phyloP scores from a whole-genome alignment of 768 basidiomycete species.

The Tephrocybe sp. region DNA sequence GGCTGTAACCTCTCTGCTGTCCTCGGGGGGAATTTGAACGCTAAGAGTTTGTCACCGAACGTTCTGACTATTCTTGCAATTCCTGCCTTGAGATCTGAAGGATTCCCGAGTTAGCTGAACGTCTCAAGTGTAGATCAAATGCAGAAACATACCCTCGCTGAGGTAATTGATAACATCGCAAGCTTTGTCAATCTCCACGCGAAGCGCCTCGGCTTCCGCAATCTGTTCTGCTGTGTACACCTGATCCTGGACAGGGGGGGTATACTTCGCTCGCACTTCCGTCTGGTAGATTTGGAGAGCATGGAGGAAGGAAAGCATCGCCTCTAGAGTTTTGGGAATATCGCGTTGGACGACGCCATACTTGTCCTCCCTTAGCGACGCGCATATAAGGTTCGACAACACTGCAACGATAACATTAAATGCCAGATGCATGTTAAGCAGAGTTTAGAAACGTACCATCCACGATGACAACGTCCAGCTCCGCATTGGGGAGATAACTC shows the following conservation, averaged over 20 bases:
- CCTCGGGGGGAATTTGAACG: conserved; percentile 76
- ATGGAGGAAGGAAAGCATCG: conserved; percentile 60
- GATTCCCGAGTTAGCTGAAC: not conserved
- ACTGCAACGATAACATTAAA: conserved; percentile 36
- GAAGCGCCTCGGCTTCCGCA: conserved; percentile 33
- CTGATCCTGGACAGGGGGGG: conserved; percentile 35
- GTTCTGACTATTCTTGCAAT: conserved; percentile 64
- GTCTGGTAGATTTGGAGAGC: conserved; percentile 65
- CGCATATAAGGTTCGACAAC: conserved; percentile 62
- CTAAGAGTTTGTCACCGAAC: conserved; percentile 70
- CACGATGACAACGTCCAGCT: conserved; percentile 59
- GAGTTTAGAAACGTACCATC: conserved; percentile 51
- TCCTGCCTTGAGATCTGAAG: conserved; percentile 61
- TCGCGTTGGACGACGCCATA: conserved; percentile 86
- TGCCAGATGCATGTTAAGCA: not conserved
- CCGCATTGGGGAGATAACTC: conserved; percentile 54
- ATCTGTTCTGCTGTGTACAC: conserved; percentile 32
- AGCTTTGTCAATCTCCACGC: conserved; percentile 53
- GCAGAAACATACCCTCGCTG: conserved; percentile 50
- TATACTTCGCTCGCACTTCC: conserved; percentile 44
- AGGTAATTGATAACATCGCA: conserved; percentile 52
- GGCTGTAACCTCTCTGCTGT: conserved; percentile 65
- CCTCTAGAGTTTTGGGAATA: conserved; percentile 79
- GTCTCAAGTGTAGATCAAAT: not conserved
- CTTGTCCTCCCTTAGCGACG: conserved; percentile 75